Evolutionary conservation across 2,329 filamentous ascomycete genomes (phyloP).

Genomic region (Emmonsiellopsis sp.): DNA sequence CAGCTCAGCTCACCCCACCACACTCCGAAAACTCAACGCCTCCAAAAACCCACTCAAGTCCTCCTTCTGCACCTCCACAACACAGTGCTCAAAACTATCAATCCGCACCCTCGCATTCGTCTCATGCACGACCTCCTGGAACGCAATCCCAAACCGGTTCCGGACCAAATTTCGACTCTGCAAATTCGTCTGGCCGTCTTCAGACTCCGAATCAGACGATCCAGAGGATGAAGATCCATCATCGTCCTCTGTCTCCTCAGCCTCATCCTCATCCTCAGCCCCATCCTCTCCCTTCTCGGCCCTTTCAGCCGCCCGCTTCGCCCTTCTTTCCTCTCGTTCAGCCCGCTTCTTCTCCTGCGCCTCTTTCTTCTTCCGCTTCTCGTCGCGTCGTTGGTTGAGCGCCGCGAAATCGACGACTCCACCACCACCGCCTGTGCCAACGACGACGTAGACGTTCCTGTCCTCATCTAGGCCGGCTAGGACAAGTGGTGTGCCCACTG

Average conservation of each 20-base stretch:
- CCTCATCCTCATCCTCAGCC: slow-evolving; percentile 51
- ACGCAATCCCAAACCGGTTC: slow-evolving; percentile 89
- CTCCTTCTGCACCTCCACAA: slow-evolving; percentile 96
- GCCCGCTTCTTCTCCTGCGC: slow-evolving; percentile 55
- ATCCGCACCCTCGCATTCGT: slow-evolving; percentile 84
- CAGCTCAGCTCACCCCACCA: slow-evolving; percentile 46
- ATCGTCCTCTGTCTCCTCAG: slow-evolving; percentile 56
- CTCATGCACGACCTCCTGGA: slow-evolving; percentile 88
- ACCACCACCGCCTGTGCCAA: slow-evolving; percentile 82
- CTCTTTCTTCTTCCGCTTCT: slow-evolving; percentile 55
- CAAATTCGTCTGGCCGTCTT: slow-evolving; percentile 46
- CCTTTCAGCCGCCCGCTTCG: slow-evolving; percentile 45
- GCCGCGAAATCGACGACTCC: slow-evolving; percentile 59
- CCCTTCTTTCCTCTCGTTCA: slow-evolving; percentile 54
- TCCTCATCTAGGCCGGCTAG: slow-evolving; percentile 83
- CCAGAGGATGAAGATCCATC: slow-evolving; percentile 40
- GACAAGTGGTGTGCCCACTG: slow-evolving; percentile 68
- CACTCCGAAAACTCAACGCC: slow-evolving; percentile 80
- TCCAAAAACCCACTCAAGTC: slow-evolving; percentile 87
- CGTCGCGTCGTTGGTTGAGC: slow-evolving; percentile 57
- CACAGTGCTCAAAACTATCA: slow-evolving; percentile 94
- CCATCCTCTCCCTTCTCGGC: slow-evolving; percentile 44
- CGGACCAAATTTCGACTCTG: slow-evolving; percentile 60
- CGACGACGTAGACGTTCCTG: slow-evolving; percentile 80
- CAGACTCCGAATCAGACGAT: slow-evolving; percentile 44